Evolutionary conservation across 495 filamentous ascomycete genomes (phyloP).

Genomic region (Penicillium ucsense): DNA sequence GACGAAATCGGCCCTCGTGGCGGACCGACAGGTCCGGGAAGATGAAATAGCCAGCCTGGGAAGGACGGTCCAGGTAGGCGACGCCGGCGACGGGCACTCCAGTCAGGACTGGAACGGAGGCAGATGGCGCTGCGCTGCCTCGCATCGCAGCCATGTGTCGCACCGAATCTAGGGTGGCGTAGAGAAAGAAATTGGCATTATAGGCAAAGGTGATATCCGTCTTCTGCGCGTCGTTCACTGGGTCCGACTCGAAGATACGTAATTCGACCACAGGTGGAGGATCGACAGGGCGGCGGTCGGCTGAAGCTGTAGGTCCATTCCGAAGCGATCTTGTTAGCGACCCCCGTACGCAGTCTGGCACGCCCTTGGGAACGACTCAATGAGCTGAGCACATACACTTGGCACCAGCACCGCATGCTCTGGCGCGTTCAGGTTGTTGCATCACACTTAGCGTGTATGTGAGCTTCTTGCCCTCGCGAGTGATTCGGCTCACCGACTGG

Average conservation of each 20-base stretch:
- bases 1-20: conserved; percentile 82
- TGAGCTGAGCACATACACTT: conserved; percentile 56
- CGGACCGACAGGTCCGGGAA: conserved; percentile 96
- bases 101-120: conserved; percentile 68
- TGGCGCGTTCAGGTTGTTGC: conserved; percentile 90
- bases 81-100: conserved; percentile 95
- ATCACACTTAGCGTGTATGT: conserved; percentile 80
- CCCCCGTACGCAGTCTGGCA: too few relatives aligned
- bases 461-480: conserved; percentile 69
- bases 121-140: conserved; percentile 50
- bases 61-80: conserved; percentile 88
- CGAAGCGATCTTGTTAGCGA: too few relatives aligned
- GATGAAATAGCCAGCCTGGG: conserved; percentile 91
- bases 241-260: conserved; percentile 74
- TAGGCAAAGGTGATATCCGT: conserved; percentile 84
- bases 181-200: conserved; percentile 97
- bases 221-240: conserved; percentile 36
- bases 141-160: conserved; percentile 79
- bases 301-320: conserved; percentile 53
- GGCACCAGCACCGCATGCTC: conserved; percentile 90
- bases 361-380: background rate
- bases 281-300: conserved; percentile 92
- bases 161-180: conserved; percentile 80
- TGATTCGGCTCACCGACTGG: conserved; percentile 51
- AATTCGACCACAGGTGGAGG: conserved; percentile 95